Evolutionary conservation across 2,329 filamentous ascomycete genomes (phyloP), one percentile per base, ranked within the genome.

Genomic region (Didymella lethalis): DNA sequence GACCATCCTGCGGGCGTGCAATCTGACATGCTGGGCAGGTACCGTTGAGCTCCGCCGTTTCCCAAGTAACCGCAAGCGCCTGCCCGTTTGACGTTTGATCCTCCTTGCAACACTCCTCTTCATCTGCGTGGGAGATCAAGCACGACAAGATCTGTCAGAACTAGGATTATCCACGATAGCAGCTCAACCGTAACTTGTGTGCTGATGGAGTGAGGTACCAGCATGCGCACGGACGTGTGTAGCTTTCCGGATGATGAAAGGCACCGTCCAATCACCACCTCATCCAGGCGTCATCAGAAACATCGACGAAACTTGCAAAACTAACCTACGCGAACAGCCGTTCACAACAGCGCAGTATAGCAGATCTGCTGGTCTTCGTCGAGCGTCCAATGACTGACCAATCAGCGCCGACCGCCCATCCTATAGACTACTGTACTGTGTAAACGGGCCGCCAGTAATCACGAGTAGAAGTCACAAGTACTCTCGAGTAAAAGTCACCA

Each of bases 11-110:
- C 45, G 50, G 46, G 25, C 32, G 32, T 47, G 38, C 45, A 20
- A 49, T 46, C 56, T 59, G 56, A 59, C 56, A 43, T 46, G 50
- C 56, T 54, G 31, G 18, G 38, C 31, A 54, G 55, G 49, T 49
- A 45, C 56, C 50, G 32, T 36, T n/a, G 16, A 36, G 32, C 32
- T 36, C 14, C 32, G 18, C 38, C 8, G 56, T 50, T 59, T 51
- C 56, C 51, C 48, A 36, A 50, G 56, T 38, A 59, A 54, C 46
- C 48, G 14, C 25, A 44, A 28, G 38, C 38, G 38, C 38, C 41
- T n/a, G 25, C 25, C 16, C 52, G 29, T 10, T 11, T 16, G 28
- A 47, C 47, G 23, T 20, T n/a, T 10, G 2, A 26, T 8, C 7
- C 29, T 50, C 3, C 18, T 34, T 7, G 32, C 32, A 18, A 36